Evolutionary conservation across 2,329 filamentous ascomycete genomes (phyloP).

Genomic region (Blastomyces parvus): DNA sequence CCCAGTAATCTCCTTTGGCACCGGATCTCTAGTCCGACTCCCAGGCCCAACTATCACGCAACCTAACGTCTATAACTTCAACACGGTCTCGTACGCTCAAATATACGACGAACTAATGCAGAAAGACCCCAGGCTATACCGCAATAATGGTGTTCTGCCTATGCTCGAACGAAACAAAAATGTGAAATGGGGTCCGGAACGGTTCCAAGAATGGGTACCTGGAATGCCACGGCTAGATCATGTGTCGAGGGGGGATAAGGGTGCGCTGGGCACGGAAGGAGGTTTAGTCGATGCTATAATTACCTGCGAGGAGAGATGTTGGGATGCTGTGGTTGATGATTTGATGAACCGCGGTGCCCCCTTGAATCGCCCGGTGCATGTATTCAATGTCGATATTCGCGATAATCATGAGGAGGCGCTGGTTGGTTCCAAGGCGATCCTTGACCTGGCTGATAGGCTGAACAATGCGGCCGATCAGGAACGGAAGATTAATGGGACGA

Average conservation of each 20-base stretch:
- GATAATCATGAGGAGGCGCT: slow-evolving; percentile 97
- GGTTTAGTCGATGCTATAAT: slow-evolving; percentile 91
- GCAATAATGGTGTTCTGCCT: slow-evolving; percentile 82
- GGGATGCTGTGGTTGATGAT: slow-evolving; percentile 95
- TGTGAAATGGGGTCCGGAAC: slow-evolving; percentile 91
- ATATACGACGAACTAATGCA: slow-evolving; percentile 85
- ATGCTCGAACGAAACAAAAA: slow-evolving; percentile 89
- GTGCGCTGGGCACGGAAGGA: slow-evolving; percentile 70
- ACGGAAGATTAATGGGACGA: slow-evolving; percentile 53
- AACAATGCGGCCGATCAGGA: slow-evolving; percentile 75
- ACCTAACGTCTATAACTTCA: slow-evolving; percentile 97
- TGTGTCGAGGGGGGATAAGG: slow-evolving; percentile 58
- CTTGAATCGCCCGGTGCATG: slow-evolving; percentile 86
- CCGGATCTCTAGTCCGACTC: slow-evolving; percentile 84
- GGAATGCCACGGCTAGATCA: slow-evolving; percentile 75
- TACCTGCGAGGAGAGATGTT: slow-evolving; percentile 95
- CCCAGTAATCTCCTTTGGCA: slow-evolving; percentile 97
- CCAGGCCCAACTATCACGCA: slow-evolving; percentile 85
- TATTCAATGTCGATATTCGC: slow-evolving; percentile 97
- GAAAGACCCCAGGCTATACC: slow-evolving; percentile 82
- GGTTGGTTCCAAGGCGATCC: slow-evolving; percentile 79
- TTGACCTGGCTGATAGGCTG: slow-evolving; percentile 77
- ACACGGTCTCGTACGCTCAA: slow-evolving; percentile 85
- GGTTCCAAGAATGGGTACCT: slow-evolving; percentile 95
- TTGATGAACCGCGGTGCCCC: slow-evolving; percentile 74